Evolutionary conservation across 2,329 filamentous ascomycete genomes (phyloP).

Genomic region (Berkeleyomyces basicola): DNA sequence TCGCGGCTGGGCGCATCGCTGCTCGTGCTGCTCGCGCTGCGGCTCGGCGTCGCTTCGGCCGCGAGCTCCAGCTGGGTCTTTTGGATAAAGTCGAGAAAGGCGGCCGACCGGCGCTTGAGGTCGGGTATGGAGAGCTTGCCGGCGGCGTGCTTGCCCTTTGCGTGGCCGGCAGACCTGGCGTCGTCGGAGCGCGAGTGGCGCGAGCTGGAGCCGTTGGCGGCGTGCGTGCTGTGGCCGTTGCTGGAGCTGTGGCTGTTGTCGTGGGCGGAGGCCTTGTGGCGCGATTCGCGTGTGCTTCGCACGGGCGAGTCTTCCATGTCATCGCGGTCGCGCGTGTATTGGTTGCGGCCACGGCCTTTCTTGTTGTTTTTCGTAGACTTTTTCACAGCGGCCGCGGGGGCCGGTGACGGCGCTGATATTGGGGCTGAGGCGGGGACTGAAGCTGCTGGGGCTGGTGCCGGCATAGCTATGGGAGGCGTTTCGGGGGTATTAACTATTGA

Average conservation of each 20-base stretch:
- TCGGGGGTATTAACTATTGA: not conserved
- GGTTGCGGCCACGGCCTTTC: constrained; percentile 58
- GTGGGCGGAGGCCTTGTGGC: constrained; percentile 5
- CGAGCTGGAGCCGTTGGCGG: constrained; percentile 31
- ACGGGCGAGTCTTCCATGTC: constrained; percentile 40
- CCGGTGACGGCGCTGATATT: constrained; percentile 26
- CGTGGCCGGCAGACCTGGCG: not conserved
- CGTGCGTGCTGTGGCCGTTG: constrained; percentile 26
- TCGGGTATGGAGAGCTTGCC: constrained; percentile 72
- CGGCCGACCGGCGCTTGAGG: constrained; percentile 69
- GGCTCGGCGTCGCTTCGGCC: constrained; percentile 33
- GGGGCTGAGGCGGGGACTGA: constrained; percentile 29
- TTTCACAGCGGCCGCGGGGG: constrained; percentile 30
- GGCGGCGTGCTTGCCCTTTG: constrained; percentile 35
- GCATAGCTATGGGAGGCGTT: constrained; percentile 20
- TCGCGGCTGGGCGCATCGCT: constrained; percentile 24
- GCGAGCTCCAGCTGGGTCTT: constrained; percentile 79
- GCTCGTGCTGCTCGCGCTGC: constrained; percentile 20
- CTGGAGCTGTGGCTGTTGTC: constrained; percentile 13
- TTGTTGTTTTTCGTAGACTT: constrained; percentile 45
- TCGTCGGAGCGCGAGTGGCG: not conserved
- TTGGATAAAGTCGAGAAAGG: constrained; percentile 78
- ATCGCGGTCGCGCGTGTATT: constrained; percentile 66
- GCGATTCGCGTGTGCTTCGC: constrained; percentile 33
- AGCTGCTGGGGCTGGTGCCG: constrained; percentile 16